Base-by-base conservation (phyloP, 108 stramenopile species). In the Fistulifera pelliculosa region DNA sequence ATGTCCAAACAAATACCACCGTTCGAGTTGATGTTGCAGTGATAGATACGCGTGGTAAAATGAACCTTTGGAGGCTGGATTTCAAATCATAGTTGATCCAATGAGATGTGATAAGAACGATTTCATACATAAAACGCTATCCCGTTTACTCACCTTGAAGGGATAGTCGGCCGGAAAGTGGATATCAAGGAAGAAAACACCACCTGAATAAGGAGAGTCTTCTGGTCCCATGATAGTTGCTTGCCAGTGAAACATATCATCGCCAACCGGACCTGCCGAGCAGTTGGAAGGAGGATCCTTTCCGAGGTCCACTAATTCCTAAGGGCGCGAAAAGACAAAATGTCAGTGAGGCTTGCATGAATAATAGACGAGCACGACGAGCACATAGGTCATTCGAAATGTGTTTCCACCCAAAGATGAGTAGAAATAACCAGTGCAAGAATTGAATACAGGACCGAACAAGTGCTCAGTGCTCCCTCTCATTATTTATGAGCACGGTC, bases 231-330 rank as follows among this genome's bases (percentile, higher is more conserved):
- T 93, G 60, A 98, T 93, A 45, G 95, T 94, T 11, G 94, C 97
- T 70, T 97, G 95, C 96, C 96, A 98, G 74, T 95, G 94, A 70
- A 94, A 96, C 81, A 97, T 90, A 48, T 97, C 95, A 63, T 98
- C 95, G 49, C 94, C 95, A 38, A 99, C 96, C n/a, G 98, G 98
- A 40, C 98, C 98, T 21, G 98, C 98, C 43, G 88, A 91, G 79
- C 98, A 99, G 70, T 99, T 99, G 12, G 96, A 93, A 28, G 98
- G 98, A 22, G 98, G 98, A 68, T 99, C 98, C 64, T 92, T 92
- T 26, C 97, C 96, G 41, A 99, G 76, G 57, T 99, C 98, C 58
- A 87, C 77, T 49, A 99, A 80, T 79, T 99, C 98, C 89, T 60
- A 11, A 19, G 11, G 21, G 16, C 11, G 8, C 12, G 58, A 17